These are phyloP conservation scores for Mentha longifolia DNA, from an alignment of 257 asterid species.

Conservation along the genomic window DNA sequence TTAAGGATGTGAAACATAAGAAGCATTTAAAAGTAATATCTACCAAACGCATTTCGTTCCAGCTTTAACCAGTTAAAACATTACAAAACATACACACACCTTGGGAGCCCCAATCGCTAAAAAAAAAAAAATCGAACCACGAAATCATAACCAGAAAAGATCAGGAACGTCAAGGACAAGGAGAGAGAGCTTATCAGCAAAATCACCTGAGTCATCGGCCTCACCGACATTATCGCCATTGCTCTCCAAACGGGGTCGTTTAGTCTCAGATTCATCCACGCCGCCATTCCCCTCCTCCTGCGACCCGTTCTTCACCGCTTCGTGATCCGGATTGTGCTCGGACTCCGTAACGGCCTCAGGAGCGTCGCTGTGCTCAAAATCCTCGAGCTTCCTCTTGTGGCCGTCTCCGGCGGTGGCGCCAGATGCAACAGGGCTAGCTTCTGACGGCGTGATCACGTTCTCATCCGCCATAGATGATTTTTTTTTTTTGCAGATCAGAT, in stretches of 20 bases:
- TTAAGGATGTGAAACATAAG: neutral
- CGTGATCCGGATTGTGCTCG: constrained; percentile 36
- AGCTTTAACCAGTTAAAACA: neutral
- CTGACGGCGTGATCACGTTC: constrained; percentile 44
- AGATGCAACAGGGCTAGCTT: constrained; percentile 34
- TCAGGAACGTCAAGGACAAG: neutral
- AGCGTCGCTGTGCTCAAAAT: constrained; percentile 60
- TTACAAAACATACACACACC: neutral
- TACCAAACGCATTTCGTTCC: neutral
- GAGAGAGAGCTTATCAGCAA: neutral
- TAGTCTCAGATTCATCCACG: constrained; percentile 64
- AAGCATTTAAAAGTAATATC: neutral
- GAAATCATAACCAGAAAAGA: neutral
- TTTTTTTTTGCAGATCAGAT: constrained; percentile 41
- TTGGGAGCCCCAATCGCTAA: neutral
- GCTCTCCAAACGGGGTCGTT: constrained; percentile 81
- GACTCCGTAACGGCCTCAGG: constrained; percentile 47
- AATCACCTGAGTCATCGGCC: constrained; percentile 50
- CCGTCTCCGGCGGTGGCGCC: constrained; percentile 48
- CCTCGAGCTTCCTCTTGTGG: constrained; percentile 85
- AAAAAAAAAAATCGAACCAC: constrained; percentile 2
- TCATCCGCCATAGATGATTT: constrained; percentile 55
- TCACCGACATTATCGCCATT: constrained; percentile 45
- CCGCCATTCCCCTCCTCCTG: constrained; percentile 48
- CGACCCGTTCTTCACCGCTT: constrained; percentile 40